phyloP scores from a whole-genome alignment of 1,284 basidiomycete genomes.

The Cryptococcus sp. region DNA sequence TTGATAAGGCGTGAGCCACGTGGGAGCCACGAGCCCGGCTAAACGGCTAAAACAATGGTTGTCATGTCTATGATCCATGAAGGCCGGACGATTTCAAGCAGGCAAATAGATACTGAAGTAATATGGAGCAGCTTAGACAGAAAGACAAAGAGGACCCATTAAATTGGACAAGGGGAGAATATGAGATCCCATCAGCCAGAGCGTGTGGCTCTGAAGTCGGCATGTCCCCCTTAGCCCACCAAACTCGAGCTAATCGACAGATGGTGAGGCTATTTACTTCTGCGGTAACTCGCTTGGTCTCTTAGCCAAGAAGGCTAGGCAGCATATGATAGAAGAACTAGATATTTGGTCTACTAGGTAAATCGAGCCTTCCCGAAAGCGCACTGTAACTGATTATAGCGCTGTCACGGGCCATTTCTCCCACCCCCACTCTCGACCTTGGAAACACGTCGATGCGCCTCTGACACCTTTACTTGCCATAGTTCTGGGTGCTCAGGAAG shows the following conservation, averaged over 20 bases:
- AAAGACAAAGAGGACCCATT: slow-evolving; percentile 42
- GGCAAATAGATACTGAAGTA: no score
- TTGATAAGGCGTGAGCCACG: no score
- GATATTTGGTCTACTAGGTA: slow-evolving; percentile 80
- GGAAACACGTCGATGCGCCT: slow-evolving; percentile 73
- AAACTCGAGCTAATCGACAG: slow-evolving; percentile 11
- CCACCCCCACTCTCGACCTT: slow-evolving; percentile 76
- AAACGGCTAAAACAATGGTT: no score
- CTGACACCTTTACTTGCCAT: slow-evolving; percentile 73
- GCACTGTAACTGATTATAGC: slow-evolving; percentile 50
- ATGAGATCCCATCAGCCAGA: slow-evolving; percentile 40
- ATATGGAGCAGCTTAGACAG: slow-evolving; percentile 10
- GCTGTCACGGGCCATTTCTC: slow-evolving; percentile 88
- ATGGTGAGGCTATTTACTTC: slow-evolving; percentile 63
- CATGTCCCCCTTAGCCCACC: slow-evolving; percentile 11
- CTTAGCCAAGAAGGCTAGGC: slow-evolving; percentile 66
- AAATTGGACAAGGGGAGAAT: slow-evolving; percentile 45
- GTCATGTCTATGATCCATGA: no score
- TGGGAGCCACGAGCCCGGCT: no score
- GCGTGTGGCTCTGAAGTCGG: slow-evolving; percentile 44
- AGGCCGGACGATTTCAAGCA: no score
- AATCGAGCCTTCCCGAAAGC: not conserved
- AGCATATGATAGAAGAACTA: slow-evolving; percentile 77
- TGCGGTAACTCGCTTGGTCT: slow-evolving; percentile 95
- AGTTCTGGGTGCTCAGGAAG: slow-evolving; percentile 77